Base-by-base conservation (phyloP, 345 rosid genomes). In the Erodium maritimum region DNA sequence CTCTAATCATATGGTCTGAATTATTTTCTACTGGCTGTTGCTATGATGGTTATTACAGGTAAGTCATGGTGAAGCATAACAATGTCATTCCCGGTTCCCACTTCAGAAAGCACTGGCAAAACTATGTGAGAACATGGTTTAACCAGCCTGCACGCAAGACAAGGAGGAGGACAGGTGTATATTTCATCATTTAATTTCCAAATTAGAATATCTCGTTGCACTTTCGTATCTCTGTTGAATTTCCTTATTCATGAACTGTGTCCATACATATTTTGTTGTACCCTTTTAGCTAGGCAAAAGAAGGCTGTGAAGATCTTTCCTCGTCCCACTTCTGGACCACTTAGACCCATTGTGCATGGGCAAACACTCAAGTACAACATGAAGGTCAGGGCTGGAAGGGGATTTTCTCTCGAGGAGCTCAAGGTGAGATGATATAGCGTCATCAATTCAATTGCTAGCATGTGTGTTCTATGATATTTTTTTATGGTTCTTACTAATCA, bases 81-180 rank as follows among this genome's bases (percentile, higher is more conserved):
- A 88, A 88, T 42, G 94, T 74, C 13, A 63, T 88, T 21, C 88
- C 94, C 1, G 78, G 45, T 52, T 79, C 80, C 4, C 96, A 88
- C 71, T 88, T 88, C 60, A 82, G 73, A 71, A 88, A 88, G 74
- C 86, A 88, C 63, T 88, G 96, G 96, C 90, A 85, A 45, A 83
- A 85, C 76, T 73, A 76, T 75, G 90, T 88, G 23, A 88, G 79
- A 76, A 85, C 94, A 1, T 85, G 96, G 96, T 85, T 88, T 63
- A 85, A 88, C 71, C 94, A 88, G 56, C 96, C 96, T 7, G 90
- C 96, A 23, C 73, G 93, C 57, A 85, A 84, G 67, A 72, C 81
- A 17, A 72, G 96, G 17, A 76, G 96, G 75, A 79, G 87, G 55
- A 67, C 65, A 17, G 87, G 87, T 82, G 45, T 4, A 72, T 58